Percentiles rank a stretch among this genome's conserved stretches.
These are phyloP conservation scores for Ophiostoma triangulosporum DNA, from an alignment of 2,329 filamentous ascomycete species.

Conservation along the genomic window DNA sequence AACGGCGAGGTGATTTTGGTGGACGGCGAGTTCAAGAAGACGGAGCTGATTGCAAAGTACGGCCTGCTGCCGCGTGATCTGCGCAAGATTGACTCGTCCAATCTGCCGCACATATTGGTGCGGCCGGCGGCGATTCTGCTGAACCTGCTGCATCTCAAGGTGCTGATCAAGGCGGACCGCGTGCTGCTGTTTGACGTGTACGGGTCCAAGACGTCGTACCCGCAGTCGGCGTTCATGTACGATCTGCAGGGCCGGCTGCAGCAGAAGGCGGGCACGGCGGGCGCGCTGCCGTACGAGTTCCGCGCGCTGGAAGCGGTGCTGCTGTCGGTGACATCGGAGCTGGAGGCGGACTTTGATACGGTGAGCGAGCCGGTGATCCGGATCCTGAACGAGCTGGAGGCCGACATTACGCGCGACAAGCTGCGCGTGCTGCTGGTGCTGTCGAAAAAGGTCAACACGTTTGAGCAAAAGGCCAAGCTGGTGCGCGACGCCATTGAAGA, in stretches of 20 bases:
- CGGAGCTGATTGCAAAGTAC: conserved; percentile 93
- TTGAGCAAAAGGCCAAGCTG: conserved; percentile 90
- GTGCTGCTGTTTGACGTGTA: conserved; percentile 92
- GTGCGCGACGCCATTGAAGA: conserved; percentile 93
- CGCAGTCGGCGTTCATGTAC: conserved; percentile 95
- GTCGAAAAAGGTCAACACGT: conserved; percentile 89
- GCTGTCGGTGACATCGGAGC: conserved; percentile 79
- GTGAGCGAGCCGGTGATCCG: conserved; percentile 85
- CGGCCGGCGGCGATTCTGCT: conserved; percentile 87
- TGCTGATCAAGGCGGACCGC: conserved; percentile 87
- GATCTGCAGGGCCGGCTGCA: conserved; percentile 86
- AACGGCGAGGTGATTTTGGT: conserved; percentile 83
- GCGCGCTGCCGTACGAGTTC: conserved; percentile 74
- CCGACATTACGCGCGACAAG: conserved; percentile 93
- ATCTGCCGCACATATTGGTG: conserved; percentile 87
- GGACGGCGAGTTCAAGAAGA: conserved; percentile 95
- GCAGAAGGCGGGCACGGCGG: conserved; percentile 40
- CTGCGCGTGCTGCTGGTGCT: conserved; percentile 80
- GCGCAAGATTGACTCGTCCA: conserved; percentile 93
- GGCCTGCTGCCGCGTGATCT: conserved; percentile 86
- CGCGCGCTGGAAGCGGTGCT: conserved; percentile 89
- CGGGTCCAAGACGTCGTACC: conserved; percentile 85
- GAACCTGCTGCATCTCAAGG: conserved; percentile 90
- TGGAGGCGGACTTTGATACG: conserved; percentile 89
- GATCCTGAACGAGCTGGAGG: conserved; percentile 79